These are phyloP conservation scores for Syzygium oleosum DNA, from an alignment of 345 rosid genomes.

Conservation along the genomic window DNA sequence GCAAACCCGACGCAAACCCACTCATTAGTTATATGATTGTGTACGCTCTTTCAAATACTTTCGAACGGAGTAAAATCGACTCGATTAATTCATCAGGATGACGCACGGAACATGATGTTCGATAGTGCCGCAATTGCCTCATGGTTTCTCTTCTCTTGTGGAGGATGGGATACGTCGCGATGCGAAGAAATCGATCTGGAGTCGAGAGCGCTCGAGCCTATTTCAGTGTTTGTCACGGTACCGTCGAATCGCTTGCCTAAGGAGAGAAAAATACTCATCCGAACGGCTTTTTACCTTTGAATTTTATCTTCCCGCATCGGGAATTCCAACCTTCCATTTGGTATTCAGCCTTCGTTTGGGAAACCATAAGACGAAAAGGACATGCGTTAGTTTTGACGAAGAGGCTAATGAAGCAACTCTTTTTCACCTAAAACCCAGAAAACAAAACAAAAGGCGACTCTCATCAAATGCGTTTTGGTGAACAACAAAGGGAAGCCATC, in stretches of 20 bases:
- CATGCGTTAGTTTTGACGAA: background rate
- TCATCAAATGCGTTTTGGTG: background rate
- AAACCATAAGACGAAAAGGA: background rate
- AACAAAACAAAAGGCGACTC: background rate
- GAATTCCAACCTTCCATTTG: background rate
- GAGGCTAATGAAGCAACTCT: background rate
- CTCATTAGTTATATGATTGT: background rate
- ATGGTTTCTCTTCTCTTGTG: no score
- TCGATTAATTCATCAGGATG: no score
- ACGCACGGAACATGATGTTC: background rate
- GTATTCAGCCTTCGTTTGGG: background rate
- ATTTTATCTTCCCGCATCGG: background rate
- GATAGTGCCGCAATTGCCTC: background rate
- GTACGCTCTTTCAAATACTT: background rate
- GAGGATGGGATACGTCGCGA: no score
- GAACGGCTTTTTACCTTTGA: background rate
- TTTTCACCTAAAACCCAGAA: background rate
- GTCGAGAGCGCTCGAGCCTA: background rate
- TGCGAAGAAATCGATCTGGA: no score
- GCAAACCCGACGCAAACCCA: no score
- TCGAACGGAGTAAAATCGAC: background rate
- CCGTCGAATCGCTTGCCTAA: rapidly evolving
- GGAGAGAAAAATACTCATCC: background rate
- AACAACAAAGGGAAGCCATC: background rate
- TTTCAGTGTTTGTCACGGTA: rapidly evolving